Conservation (phyloP, 129 eudicot genomes). For the Pseudognaphalium luteoalbum region DNA sequence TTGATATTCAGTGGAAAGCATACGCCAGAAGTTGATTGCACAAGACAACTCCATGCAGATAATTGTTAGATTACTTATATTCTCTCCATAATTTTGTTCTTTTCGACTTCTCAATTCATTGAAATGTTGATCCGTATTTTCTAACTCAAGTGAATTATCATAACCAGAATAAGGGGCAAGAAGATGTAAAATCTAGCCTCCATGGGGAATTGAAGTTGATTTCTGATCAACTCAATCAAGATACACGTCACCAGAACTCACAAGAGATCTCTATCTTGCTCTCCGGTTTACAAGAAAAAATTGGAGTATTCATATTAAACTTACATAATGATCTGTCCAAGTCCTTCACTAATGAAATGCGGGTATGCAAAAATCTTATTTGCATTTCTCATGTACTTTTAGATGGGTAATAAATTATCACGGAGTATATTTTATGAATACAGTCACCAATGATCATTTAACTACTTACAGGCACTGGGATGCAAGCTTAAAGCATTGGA, state of each 20-base stretch:
- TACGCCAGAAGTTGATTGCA: conserved; percentile 70
- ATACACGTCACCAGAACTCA: conserved; percentile 43
- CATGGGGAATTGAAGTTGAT: conserved; percentile 58
- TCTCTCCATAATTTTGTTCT: conserved; percentile 18
- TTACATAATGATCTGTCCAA: conserved; percentile 49
- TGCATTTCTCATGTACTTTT: conserved; percentile 6
- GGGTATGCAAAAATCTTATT: conserved; percentile 48
- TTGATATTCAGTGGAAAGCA: conserved; percentile 59
- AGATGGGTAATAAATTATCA: not conserved
- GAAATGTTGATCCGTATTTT: conserved; percentile 13
- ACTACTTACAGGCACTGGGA: conserved; percentile 56
- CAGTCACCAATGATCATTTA: conserved; percentile 13
- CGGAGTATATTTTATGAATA: not conserved
- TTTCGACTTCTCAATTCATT: not conserved
- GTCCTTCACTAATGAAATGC: conserved; percentile 59
- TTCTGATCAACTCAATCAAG: conserved; percentile 50
- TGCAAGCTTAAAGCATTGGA: conserved; percentile 51
- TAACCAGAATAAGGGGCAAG: conserved; percentile 81
- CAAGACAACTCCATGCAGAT: conserved; percentile 63
- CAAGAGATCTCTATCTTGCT: conserved; percentile 46
- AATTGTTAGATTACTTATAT: conserved; percentile 48
- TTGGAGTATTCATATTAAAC: conserved; percentile 42
- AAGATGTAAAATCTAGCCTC: conserved; percentile 57
- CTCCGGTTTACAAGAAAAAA: conserved; percentile 58
- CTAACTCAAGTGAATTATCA: conserved; percentile 25